Conservation (phyloP, 306 rosid species). For the Prunus armeniaca region DNA sequence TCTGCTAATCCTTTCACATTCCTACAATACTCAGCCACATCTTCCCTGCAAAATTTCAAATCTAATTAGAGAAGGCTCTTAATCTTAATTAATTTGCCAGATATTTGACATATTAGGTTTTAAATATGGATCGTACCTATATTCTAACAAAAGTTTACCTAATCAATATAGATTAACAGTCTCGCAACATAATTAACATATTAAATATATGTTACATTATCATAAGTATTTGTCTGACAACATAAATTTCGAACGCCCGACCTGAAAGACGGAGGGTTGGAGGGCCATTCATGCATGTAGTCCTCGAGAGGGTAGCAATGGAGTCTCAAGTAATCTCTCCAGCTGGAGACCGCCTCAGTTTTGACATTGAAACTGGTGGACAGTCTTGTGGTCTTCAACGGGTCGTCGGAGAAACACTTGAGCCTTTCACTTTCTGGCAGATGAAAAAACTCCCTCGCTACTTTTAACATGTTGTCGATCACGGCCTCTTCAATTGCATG, state of each 20-base stretch:
- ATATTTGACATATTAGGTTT: too few species aligned
- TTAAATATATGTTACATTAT: not conserved
- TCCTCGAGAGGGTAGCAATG: constrained; percentile 31
- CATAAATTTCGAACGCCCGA: not conserved
- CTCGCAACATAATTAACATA: not conserved
- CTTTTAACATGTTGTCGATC: constrained; percentile 16
- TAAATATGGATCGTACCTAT: too few species aligned
- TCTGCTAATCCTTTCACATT: constrained; percentile 13
- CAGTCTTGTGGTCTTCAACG: constrained; percentile 20
- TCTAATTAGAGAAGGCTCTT: not conserved
- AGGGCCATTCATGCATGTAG: constrained; percentile 32
- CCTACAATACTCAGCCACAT: constrained; percentile 17
- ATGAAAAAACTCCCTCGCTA: constrained; percentile 26
- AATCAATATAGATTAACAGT: not conserved
- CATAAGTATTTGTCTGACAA: too few species aligned
- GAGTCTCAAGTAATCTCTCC: constrained; percentile 36
- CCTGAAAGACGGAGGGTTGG: constrained; percentile 29
- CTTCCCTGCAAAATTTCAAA: not conserved
- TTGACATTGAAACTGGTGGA: constrained; percentile 31
- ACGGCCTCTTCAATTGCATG: constrained; percentile 30
- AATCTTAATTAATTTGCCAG: not conserved
- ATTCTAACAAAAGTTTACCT: too few species aligned
- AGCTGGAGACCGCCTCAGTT: constrained; percentile 17
- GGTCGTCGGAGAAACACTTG: constrained; percentile 27
- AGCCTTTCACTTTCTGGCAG: constrained; percentile 25